Percentiles rank a stretch among this genome's conserved stretches.
Evolutionary conservation across 257 asterid species (phyloP).

Genomic region (Hygrophila difformis): DNA sequence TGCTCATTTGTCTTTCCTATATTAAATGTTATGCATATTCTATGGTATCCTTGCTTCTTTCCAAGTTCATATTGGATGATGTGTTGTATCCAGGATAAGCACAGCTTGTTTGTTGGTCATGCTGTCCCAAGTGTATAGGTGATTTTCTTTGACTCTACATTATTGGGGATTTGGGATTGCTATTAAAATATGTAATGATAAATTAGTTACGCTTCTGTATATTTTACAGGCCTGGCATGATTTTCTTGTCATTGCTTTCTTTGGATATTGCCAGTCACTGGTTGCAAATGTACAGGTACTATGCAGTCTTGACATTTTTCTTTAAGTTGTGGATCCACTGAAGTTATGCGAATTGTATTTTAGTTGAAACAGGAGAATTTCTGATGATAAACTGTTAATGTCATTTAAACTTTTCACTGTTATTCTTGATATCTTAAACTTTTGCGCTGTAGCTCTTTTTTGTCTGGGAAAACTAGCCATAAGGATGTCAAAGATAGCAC

Average conservation of each 20-base stretch:
- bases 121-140: slow-evolving; percentile 97
- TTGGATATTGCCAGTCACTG: slow-evolving; percentile 94
- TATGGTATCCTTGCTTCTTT: slow-evolving; percentile 12
- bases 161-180: neutral
- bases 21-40: neutral
- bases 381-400: neutral
- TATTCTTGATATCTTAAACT: slow-evolving; percentile 1
- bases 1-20: neutral
- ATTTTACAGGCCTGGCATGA: slow-evolving; percentile 71
- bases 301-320: slow-evolving; percentile 1
- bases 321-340: neutral
- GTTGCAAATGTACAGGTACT: slow-evolving; percentile 97
- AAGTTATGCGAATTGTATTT: neutral
- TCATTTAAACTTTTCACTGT: neutral
- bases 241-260: slow-evolving; percentile 81
- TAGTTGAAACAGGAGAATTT: slow-evolving; percentile 1
- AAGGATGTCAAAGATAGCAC: slow-evolving; percentile 92
- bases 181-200: neutral
- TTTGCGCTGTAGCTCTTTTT: slow-evolving; percentile 58
- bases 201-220: slow-evolving; percentile 14
- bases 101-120: slow-evolving; percentile 91
- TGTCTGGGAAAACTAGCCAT: slow-evolving; percentile 84
- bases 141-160: slow-evolving; percentile 13
- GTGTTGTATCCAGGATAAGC: slow-evolving; percentile 63
- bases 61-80: slow-evolving; percentile 14